phyloP scores from a whole-genome alignment of 2,329 filamentous ascomycete species.

The Elsinoe fawcettii region DNA sequence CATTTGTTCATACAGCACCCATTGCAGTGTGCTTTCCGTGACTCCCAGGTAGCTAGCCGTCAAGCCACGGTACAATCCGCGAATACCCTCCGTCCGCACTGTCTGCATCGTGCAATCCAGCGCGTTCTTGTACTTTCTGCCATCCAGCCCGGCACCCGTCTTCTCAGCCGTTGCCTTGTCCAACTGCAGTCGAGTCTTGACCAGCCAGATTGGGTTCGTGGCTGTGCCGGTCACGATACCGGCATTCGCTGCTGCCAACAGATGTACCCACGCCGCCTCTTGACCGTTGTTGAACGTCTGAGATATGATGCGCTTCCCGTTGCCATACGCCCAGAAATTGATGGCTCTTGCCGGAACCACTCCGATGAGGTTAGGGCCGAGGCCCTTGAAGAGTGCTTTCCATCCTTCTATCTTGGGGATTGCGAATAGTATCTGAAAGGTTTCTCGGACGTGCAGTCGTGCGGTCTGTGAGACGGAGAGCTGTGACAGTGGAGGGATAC shows the following conservation, averaged over 20 bases:
- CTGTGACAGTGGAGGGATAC: constrained; percentile 45
- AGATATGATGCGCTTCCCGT: constrained; percentile 75
- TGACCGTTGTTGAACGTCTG: constrained; percentile 63
- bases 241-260: constrained; percentile 66
- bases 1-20: constrained; percentile 90
- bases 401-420: constrained; percentile 77
- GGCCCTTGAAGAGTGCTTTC: constrained; percentile 83
- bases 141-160: constrained; percentile 42
- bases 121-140: constrained; percentile 75
- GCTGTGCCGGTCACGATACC: constrained; percentile 82
- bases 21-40: constrained; percentile 82
- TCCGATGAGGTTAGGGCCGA: constrained; percentile 82
- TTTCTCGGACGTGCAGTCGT: constrained; percentile 72
- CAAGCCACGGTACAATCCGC: constrained; percentile 80
- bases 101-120: constrained; percentile 81
- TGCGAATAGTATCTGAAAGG: constrained; percentile 71
- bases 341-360: constrained; percentile 85
- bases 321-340: constrained; percentile 91
- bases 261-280: constrained; percentile 67
- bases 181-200: constrained; percentile 87
- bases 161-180: constrained; percentile 71
- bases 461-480: constrained; percentile 60
- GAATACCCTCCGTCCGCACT: constrained; percentile 68
- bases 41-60: constrained; percentile 88
- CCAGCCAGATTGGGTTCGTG: constrained; percentile 93